Conservation (phyloP, 2,329 filamentous ascomycete genomes). For the Elsinoe necatrix region DNA sequence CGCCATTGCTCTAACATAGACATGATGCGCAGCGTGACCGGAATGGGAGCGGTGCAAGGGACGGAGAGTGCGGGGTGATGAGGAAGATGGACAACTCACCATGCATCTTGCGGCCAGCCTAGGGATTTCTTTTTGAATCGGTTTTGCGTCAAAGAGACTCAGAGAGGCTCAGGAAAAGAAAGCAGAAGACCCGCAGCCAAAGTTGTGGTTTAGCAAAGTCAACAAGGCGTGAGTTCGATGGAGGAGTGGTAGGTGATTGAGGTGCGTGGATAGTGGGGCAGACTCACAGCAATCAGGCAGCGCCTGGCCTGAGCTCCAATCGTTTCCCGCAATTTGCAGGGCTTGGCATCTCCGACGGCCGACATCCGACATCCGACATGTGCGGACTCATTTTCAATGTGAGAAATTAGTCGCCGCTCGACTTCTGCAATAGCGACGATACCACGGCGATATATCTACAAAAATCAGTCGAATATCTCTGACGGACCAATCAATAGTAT, state of each 20-base stretch:
- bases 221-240: background rate
- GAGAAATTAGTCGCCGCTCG: background rate
- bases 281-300: slow-evolving; percentile 7
- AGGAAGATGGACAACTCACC: background rate
- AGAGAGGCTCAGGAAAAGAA: background rate
- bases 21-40: background rate
- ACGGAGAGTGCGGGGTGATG: background rate
- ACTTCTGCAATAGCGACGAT: background rate
- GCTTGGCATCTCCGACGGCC: slow-evolving; percentile 2
- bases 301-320: slow-evolving; percentile 1
- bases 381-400: slow-evolving; percentile 2
- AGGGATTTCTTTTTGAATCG: background rate
- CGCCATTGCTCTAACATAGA: background rate
- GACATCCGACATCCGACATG: slow-evolving; percentile 1
- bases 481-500: no score
- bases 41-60: background rate
- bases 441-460: background rate
- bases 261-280: slow-evolving; percentile 13
- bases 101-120: background rate
- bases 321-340: slow-evolving; percentile 3
- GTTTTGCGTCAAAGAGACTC: background rate
- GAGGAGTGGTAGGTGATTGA: background rate
- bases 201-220: background rate
- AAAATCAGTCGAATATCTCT: no score
- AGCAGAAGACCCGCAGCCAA: background rate